These are phyloP conservation scores for Teratosphaeria destructans DNA, from an alignment of 2,329 filamentous ascomycete species.

Conservation along the genomic window DNA sequence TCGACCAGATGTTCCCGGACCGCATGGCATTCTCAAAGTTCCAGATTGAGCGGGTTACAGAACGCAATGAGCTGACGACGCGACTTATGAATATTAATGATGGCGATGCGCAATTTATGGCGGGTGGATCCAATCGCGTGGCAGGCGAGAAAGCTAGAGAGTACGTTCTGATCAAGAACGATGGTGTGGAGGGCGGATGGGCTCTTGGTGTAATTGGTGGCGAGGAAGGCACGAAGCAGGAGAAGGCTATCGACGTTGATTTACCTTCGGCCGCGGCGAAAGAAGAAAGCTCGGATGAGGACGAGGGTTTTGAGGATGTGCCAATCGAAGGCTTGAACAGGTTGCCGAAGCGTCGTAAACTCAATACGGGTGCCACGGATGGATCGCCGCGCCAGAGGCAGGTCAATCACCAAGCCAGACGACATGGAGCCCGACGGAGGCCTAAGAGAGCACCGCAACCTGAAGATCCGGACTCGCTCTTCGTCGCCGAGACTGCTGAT, in stretches of 20 bases:
- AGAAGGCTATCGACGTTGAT: constrained; percentile 91
- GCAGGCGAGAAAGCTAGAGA: constrained; percentile 82
- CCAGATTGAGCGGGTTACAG: constrained; percentile 86
- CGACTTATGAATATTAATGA: constrained; percentile 88
- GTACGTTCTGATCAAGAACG: constrained; percentile 93
- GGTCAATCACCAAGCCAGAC: constrained; percentile 37
- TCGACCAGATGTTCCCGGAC: constrained; percentile 94
- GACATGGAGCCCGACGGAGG: constrained; percentile 4
- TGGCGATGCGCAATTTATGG: constrained; percentile 54
- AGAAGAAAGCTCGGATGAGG: constrained; percentile 44
- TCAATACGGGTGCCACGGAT: constrained; percentile 12
- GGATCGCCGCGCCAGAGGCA: constrained; percentile 35
- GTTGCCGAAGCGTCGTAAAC: constrained; percentile 51
- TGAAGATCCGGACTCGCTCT: constrained; percentile 44
- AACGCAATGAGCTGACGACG: constrained; percentile 90
- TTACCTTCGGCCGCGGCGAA: constrained; percentile 31
- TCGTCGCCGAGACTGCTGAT: constrained; percentile 35
- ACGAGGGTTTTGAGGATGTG: constrained; percentile 81
- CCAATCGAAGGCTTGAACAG: constrained; percentile 84
- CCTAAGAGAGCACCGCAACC: background rate
- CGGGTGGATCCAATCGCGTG: constrained; percentile 50
- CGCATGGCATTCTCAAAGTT: constrained; percentile 95
- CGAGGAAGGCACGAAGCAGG: constrained; percentile 65
- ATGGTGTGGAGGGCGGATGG: constrained; percentile 90
- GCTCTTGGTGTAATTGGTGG: constrained; percentile 78